These are phyloP conservation scores for Plasmopara halstedii DNA, from an alignment of 352 stramenopile species.

Conservation along the genomic window DNA sequence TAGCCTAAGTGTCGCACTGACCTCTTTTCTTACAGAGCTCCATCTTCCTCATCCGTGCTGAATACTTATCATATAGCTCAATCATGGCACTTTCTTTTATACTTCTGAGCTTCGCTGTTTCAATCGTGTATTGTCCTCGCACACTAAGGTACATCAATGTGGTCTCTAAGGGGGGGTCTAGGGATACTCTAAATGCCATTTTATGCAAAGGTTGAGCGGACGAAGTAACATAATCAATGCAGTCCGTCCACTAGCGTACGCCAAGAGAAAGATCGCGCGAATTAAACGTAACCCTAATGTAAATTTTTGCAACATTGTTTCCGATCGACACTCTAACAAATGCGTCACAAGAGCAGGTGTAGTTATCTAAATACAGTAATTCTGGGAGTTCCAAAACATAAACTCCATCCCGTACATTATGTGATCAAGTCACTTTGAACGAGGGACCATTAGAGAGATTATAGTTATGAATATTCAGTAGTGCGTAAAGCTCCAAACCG, in stretches of 20 bases:
- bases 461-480: background rate
- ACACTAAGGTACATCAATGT: background rate
- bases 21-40: too few species aligned
- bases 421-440: background rate
- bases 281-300: background rate
- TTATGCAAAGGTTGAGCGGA: background rate
- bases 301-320: background rate
- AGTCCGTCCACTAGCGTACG: background rate
- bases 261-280: background rate
- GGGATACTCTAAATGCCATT: background rate
- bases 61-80: too few species aligned
- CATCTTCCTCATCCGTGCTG: too few species aligned
- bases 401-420: background rate
- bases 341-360: slow-evolving; percentile 1
- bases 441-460: background rate
- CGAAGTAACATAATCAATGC: background rate
- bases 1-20: too few species aligned
- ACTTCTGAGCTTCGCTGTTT: too few species aligned
- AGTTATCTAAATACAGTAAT: slow-evolving; percentile 5
- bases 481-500: background rate
- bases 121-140: too few species aligned
- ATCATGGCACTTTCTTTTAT: too few species aligned
- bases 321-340: background rate
- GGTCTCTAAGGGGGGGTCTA: slow-evolving; percentile 1
- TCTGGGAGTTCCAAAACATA: background rate